Conservation (phyloP, 345 rosid genomes). For the Salix arbutifolia region DNA sequence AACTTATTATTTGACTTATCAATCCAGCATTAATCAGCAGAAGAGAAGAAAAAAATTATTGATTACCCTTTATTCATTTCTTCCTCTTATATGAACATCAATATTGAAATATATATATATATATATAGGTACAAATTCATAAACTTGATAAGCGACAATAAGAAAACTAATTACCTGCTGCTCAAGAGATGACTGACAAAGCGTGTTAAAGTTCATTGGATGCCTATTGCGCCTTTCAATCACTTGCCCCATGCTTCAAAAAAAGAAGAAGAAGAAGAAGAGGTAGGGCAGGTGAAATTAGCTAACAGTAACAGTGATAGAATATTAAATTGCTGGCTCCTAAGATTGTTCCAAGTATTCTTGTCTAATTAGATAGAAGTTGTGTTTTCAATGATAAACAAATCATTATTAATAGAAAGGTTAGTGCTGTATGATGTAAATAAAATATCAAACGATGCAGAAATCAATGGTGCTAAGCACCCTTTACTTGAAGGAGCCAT, state of each 20-base stretch:
- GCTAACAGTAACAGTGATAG: no score
- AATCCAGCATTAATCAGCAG: no score
- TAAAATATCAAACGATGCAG: no score
- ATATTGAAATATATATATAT: no score
- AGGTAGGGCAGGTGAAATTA: not conserved
- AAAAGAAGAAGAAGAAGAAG: not conserved
- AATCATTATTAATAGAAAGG: not conserved
- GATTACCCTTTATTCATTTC: no score
- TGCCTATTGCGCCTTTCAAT: slow-evolving; percentile 28
- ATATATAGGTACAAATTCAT: not conserved
- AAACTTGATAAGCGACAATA: not conserved
- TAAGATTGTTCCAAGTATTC: not conserved
- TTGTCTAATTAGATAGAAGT: not conserved
- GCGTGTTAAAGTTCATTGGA: slow-evolving; percentile 8
- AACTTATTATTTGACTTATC: no score
- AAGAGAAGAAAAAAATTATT: no score
- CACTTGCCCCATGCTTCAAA: slow-evolving; percentile 29
- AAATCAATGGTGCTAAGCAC: no score
- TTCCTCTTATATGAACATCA: no score
- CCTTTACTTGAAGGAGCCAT: no score
- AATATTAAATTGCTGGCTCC: not conserved
- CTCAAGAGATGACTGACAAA: slow-evolving; percentile 28
- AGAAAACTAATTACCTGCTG: slow-evolving; percentile 22
- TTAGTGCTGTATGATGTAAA: not conserved
- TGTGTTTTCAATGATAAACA: not conserved